Conservation (phyloP, 129 eudicot genomes). For the Flaveria sonorensis region DNA sequence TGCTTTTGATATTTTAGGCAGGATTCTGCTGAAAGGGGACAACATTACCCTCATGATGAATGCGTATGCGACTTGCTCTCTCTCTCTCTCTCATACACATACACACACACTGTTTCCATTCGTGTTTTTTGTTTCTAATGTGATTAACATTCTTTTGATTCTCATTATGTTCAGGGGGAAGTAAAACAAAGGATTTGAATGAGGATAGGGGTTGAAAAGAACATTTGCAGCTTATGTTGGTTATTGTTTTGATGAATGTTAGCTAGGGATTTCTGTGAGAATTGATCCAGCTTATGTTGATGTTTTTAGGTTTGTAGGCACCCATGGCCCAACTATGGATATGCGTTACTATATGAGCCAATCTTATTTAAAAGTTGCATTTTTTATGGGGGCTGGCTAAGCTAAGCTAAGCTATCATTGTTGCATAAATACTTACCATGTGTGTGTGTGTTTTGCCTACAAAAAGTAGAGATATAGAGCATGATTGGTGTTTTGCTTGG, state of each 20-base stretch:
- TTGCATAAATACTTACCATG: background rate
- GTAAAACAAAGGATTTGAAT: constrained; percentile 7
- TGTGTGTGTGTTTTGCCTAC: too few species aligned
- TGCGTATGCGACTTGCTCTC: constrained; percentile 39
- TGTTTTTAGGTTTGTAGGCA: constrained; percentile 11
- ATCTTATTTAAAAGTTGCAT: constrained; percentile 7
- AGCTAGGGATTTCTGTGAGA: constrained; percentile 5
- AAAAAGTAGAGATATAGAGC: too few species aligned
- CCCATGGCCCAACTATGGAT: background rate
- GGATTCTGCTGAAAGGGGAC: constrained; percentile 74
- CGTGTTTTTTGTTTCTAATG: background rate
- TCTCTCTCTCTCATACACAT: background rate
- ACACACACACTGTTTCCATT: background rate
- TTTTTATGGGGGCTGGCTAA: background rate
- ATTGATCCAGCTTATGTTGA: background rate
- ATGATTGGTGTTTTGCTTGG: background rate
- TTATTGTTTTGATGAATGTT: constrained; percentile 3
- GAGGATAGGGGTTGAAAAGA: constrained; percentile 11
- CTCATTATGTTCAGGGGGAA: constrained; percentile 37
- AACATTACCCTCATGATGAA: constrained; percentile 81
- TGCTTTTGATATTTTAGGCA: constrained; percentile 38
- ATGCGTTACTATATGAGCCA: constrained; percentile 15
- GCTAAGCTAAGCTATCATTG: background rate
- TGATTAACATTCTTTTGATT: constrained; percentile 19
- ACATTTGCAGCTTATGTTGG: background rate